Percentiles rank a stretch among this genome's conserved stretches.
These are phyloP conservation scores for Cylindrotheca closterium DNA, from an alignment of 108 stramenopile genomes.

Conservation along the genomic window DNA sequence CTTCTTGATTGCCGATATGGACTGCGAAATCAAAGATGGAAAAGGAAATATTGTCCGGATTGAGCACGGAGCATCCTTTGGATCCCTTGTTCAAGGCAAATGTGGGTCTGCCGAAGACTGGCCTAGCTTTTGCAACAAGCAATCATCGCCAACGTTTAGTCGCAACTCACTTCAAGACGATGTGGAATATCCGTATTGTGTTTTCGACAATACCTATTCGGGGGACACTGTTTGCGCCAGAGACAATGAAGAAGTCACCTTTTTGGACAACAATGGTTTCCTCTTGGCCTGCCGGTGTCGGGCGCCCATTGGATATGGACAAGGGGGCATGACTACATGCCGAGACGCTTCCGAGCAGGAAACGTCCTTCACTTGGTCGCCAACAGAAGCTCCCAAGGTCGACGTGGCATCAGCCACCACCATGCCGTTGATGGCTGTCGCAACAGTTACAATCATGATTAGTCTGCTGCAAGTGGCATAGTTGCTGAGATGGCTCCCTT, in stretches of 20 bases:
- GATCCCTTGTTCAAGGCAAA: conserved; percentile 5
- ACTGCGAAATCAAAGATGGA: conserved; percentile 1
- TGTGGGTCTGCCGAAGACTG: conserved; percentile 4
- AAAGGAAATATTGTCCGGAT: conserved; percentile 11
- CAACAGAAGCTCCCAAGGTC: too few relatives aligned
- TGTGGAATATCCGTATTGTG: conserved; percentile 21
- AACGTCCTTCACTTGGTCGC: too few relatives aligned
- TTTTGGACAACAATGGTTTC: conserved; percentile 10
- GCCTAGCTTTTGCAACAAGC: conserved; percentile 7
- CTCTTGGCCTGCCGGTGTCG: background rate
- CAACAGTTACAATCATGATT: too few relatives aligned
- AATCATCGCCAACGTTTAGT: background rate
- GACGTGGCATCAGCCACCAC: too few relatives aligned
- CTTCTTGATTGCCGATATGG: background rate
- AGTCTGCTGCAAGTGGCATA: too few relatives aligned
- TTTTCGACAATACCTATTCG: conserved; percentile 12
- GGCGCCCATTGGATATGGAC: too few relatives aligned
- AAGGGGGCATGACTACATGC: background rate
- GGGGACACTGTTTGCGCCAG: conserved; percentile 7
- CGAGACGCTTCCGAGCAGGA: too few relatives aligned
- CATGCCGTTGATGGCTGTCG: too few relatives aligned
- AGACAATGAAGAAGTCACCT: conserved; percentile 5
- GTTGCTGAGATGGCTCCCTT: too few relatives aligned
- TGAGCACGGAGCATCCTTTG: conserved; percentile 18
- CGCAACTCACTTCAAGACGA: conserved; percentile 1